phyloP scores from a whole-genome alignment of 2,329 filamentous ascomycete genomes.

The Hypoxylon rubiginosum region DNA sequence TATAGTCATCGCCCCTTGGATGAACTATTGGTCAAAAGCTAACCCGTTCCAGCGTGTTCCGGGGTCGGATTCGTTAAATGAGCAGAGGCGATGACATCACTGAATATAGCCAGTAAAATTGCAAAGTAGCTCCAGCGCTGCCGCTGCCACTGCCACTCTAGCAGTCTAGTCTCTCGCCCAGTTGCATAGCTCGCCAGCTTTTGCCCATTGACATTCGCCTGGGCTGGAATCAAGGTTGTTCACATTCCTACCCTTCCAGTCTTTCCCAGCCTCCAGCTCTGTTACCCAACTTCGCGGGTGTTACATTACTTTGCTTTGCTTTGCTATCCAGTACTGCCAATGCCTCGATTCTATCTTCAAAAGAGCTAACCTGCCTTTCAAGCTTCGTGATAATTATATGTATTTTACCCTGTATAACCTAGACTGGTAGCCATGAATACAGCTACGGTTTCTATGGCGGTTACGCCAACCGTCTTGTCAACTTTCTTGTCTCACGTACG shows the following conservation, averaged over 20 bases:
- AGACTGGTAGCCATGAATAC: slow-evolving; percentile 66
- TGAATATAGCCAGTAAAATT: slow-evolving; percentile 35
- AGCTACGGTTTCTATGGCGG: slow-evolving; percentile 82
- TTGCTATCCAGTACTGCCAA: slow-evolving; percentile 24
- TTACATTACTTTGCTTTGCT: slow-evolving; percentile 11
- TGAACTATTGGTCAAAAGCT: slow-evolving; percentile 5
- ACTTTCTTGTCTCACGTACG: slow-evolving; percentile 89
- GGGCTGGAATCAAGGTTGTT: background rate
- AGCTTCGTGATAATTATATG: slow-evolving; percentile 11
- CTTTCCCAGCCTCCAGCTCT: background rate
- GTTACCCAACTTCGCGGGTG: background rate
- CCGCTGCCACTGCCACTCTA: background rate
- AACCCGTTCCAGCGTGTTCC: slow-evolving; percentile 10
- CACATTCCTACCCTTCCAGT: background rate
- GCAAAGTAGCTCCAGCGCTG: slow-evolving; percentile 4
- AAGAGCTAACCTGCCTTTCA: slow-evolving; percentile 13
- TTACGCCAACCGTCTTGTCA: slow-evolving; percentile 88
- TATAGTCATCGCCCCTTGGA: slow-evolving; percentile 14
- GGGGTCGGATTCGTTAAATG: slow-evolving; percentile 23
- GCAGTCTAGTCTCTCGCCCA: too few relatives aligned
- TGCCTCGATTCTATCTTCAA: slow-evolving; percentile 26
- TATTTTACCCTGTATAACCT: background rate
- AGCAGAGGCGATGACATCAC: slow-evolving; percentile 39
- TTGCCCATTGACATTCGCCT: background rate
- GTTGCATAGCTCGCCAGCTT: slow-evolving; percentile 3